Percentiles rank a stretch among this genome's conserved stretches.
phyloP scores from a whole-genome alignment of 345 rosid genomes.

The Kernera saxatilis region DNA sequence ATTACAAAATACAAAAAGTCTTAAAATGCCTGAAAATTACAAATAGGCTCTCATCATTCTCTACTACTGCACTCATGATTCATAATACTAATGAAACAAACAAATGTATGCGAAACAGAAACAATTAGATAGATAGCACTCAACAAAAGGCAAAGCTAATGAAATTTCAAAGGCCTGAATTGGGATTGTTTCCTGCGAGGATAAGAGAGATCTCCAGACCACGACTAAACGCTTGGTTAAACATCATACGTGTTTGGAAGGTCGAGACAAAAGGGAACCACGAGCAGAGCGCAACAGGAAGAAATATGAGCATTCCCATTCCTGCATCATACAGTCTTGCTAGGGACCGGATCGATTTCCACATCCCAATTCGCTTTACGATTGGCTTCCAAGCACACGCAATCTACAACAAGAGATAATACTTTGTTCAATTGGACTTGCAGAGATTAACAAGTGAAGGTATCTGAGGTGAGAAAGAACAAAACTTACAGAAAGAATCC shows the following conservation, averaged over 20 bases:
- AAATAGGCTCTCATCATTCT: not conserved
- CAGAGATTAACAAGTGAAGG: not conserved
- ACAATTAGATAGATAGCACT: not conserved
- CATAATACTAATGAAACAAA: not conserved
- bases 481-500: slow-evolving; percentile 74
- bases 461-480: not conserved
- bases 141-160: not conserved
- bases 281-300: slow-evolving; percentile 75
- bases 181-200: slow-evolving; percentile 94
- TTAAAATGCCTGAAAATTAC: slow-evolving; percentile 3
- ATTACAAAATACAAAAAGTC: not conserved
- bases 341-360: slow-evolving; percentile 88
- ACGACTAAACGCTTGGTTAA: slow-evolving; percentile 93
- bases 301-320: slow-evolving; percentile 92
- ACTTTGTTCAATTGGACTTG: not conserved
- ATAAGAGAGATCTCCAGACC: slow-evolving; percentile 93
- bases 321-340: slow-evolving; percentile 85
- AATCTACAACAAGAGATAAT: slow-evolving; percentile 44
- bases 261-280: slow-evolving; percentile 98
- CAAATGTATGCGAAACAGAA: not conserved
- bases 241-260: slow-evolving; percentile 96
- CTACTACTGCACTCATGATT: not conserved
- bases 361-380: slow-evolving; percentile 62
- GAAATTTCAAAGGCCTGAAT: slow-evolving; percentile 37
- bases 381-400: slow-evolving; percentile 94